Conservation (phyloP, 768 basidiomycete genomes). For the Kwoniella heveanensis region DNA sequence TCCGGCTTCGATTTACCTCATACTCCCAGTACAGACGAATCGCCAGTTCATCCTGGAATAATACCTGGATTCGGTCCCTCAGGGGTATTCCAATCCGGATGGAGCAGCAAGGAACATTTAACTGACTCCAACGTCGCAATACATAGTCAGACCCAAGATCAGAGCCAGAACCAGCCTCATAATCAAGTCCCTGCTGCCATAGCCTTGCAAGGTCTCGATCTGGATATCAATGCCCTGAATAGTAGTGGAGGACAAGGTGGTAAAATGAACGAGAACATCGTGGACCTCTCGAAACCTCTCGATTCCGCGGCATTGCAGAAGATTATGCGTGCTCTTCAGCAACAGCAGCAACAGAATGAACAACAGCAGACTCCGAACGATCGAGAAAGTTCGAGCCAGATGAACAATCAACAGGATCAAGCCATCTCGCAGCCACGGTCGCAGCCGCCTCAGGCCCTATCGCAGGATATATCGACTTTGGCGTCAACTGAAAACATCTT, state of each 20-base stretch:
- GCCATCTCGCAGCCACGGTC: neutral
- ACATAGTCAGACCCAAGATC: neutral
- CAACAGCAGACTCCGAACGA: neutral
- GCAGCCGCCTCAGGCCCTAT: too few species aligned
- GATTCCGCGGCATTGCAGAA: slow-evolving; percentile 38
- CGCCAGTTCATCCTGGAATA: neutral
- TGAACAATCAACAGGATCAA: neutral
- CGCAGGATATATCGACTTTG: too few species aligned
- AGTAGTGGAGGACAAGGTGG: neutral
- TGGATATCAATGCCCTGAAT: neutral
- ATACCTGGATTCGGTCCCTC: neutral
- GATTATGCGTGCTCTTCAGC: slow-evolving; percentile 42
- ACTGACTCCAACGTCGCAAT: too few species aligned
- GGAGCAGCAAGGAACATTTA: neutral
- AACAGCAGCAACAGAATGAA: slow-evolving; percentile 3
- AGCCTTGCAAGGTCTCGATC: neutral
- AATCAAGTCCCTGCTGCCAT: neutral
- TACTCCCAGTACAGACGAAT: neutral
- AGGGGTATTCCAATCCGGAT: neutral
- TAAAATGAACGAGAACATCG: slow-evolving; percentile 20
- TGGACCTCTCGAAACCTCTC: slow-evolving; percentile 48
- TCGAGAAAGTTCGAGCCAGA: neutral
- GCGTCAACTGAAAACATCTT: neutral
- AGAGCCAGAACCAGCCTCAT: neutral
- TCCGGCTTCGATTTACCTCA: neutral